A percentile compares a stretch with the other conserved stretches of the same genome.
phyloP scores from a whole-genome alignment of 768 basidiomycete genomes.

The Tricholoma saponaceum region DNA sequence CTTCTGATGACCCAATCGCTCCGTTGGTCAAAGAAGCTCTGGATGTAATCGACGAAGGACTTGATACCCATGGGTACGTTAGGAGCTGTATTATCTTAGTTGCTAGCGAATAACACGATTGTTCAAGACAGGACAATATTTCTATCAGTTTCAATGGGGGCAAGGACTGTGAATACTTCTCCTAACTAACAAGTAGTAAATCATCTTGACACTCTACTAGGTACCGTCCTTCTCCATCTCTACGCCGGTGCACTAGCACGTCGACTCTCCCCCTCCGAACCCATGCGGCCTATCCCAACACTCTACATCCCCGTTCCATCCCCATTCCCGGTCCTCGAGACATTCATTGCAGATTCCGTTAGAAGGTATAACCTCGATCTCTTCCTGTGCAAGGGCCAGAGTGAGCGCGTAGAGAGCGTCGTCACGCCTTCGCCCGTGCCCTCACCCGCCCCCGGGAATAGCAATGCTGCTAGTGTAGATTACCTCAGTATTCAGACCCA shows the following conservation, averaged over 20 bases:
- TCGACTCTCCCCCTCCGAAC: slow-evolving; percentile 27
- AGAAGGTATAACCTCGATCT: slow-evolving; percentile 72
- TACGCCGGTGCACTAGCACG: slow-evolving; percentile 70
- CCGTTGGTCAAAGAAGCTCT: slow-evolving; percentile 73
- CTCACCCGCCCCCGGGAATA: neutral
- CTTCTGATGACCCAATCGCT: slow-evolving; percentile 50
- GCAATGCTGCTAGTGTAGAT: slow-evolving; percentile 14
- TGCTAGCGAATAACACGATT: slow-evolving; percentile 15
- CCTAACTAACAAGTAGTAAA: neutral
- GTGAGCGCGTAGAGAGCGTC: slow-evolving; percentile 45
- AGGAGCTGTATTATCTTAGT: slow-evolving; percentile 8
- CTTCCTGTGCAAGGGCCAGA: slow-evolving; percentile 48
- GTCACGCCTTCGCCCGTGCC: slow-evolving; percentile 28
- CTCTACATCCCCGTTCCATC: slow-evolving; percentile 90
- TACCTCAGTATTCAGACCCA: slow-evolving; percentile 18
- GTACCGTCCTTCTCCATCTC: slow-evolving; percentile 92
- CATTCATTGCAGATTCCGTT: slow-evolving; percentile 68
- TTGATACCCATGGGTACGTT: slow-evolving; percentile 81
- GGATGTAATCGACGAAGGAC: slow-evolving; percentile 70
- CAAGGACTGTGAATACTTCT: slow-evolving; percentile 81
- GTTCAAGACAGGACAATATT: slow-evolving; percentile 56
- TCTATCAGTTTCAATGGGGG: slow-evolving; percentile 98
- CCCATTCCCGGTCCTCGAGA: slow-evolving; percentile 80
- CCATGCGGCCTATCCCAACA: slow-evolving; percentile 49
- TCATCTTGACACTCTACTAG: slow-evolving; percentile 36